Base-by-base conservation (phyloP, 768 basidiomycete genomes). In the Gloeostereum incarnatum region DNA sequence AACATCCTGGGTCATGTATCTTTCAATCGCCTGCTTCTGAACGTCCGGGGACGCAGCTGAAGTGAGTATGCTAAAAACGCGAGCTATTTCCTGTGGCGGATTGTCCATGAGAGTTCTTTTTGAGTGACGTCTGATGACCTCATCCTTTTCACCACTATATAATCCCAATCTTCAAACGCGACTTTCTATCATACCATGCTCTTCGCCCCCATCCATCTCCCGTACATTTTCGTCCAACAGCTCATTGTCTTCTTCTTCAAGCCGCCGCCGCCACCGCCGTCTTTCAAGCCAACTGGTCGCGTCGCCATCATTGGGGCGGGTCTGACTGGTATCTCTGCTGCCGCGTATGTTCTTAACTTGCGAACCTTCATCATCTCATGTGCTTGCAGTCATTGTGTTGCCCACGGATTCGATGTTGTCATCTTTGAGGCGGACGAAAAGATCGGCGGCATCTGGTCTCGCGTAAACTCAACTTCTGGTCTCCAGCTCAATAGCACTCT, bases 1-100 rank as follows among this genome's bases (percentile, higher is more conserved):
- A 18, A 73, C 76, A 43, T 82, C 68, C 3, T 59, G 54, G 4
- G 66, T 61, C 54, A 74, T 74, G 48, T 75, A 80, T 33, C 60
- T 68, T 9, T 50, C 51, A 11, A 79, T 50, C 0, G 73, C 58
- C 6, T 55, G 52, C 43, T 66, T 63, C 46, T 81, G 71, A 2
- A 66, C 53, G 24, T 72, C 65, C 0, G 76, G 71, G 17, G 68
- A 66, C 18, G 58, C 51, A 0, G 74, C 65, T 9, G 69, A 62
- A 11, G 70, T 69, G 11, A 81, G 51, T 16, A 61, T 60, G 5
- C 49, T 45, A 29, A 77, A 57, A 4, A 80, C 66, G 3, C 41
- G 38, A 19, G 44, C 25, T 19, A 80, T 73, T 13, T 81, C 78
- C 29, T 57, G 45, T 21, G 50, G 60, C 0, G 79, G 80, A 39